Percentiles rank a stretch among this genome's conserved stretches.
Evolutionary conservation across 176 grass and related monocot genomes (phyloP).

Genomic region (Zoysia pacifica): DNA sequence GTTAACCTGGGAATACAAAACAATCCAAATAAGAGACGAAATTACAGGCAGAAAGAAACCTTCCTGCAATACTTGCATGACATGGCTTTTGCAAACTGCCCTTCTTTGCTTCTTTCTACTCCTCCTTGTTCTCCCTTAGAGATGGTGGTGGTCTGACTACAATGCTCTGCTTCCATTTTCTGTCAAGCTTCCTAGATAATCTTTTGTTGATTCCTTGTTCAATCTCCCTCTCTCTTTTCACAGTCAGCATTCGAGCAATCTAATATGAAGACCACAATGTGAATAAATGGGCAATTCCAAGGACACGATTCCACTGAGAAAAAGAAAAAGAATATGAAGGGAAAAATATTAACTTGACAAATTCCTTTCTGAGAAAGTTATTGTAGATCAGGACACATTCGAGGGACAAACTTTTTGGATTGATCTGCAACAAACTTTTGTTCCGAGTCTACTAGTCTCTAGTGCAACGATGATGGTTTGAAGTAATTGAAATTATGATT

Average conservation of each 20-base stretch:
- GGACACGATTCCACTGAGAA: not conserved
- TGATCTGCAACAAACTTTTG: constrained; percentile 9
- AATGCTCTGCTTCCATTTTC: constrained; percentile 95
- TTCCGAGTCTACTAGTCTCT: not conserved
- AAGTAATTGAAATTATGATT: constrained; percentile 26
- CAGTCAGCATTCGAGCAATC: constrained; percentile 93
- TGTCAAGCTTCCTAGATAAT: constrained; percentile 90
- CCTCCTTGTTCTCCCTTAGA: constrained; percentile 78
- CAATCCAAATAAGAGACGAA: constrained; percentile 38
- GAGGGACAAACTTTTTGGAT: constrained; percentile 6
- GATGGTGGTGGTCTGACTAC: constrained; percentile 87
- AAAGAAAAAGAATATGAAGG: not conserved
- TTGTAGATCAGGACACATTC: not conserved
- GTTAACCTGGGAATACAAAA: constrained; percentile 39
- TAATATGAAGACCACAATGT: constrained; percentile 40
- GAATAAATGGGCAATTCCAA: constrained; percentile 29
- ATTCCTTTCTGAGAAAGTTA: constrained; percentile 10
- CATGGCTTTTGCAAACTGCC: constrained; percentile 45
- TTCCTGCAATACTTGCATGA: constrained; percentile 36
- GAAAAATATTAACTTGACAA: constrained; percentile 10
- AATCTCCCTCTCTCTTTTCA: constrained; percentile 91
- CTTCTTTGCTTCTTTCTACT: constrained; percentile 49
- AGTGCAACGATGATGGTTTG: constrained; percentile 7
- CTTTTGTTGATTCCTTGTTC: constrained; percentile 96
- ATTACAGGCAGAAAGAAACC: constrained; percentile 55